Evolutionary conservation across 75 land plant species (phyloP).

Genomic region (Selaginella tamariscina): DNA sequence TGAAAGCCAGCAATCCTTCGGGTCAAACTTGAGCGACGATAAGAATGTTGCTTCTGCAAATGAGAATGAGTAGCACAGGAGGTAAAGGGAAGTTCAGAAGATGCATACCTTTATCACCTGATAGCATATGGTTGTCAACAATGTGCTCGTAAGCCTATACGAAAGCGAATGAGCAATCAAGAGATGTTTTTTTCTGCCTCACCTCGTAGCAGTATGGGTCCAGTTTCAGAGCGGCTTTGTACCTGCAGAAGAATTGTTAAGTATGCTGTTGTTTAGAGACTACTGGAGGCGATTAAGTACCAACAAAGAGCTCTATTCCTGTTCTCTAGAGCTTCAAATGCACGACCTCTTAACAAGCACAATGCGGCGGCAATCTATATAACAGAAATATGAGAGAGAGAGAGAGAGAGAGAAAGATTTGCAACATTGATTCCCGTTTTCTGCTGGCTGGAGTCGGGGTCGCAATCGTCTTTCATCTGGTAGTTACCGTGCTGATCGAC

Average conservation of each 20-base stretch:
- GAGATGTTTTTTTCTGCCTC: slow-evolving; percentile 11
- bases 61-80: slow-evolving; percentile 4
- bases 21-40: slow-evolving; percentile 57
- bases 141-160: slow-evolving; percentile 88
- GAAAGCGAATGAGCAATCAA: slow-evolving; percentile 5
- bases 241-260: slow-evolving; percentile 35
- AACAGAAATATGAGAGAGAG: not conserved
- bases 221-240: slow-evolving; percentile 84
- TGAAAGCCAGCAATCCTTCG: slow-evolving; percentile 85
- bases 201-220: slow-evolving; percentile 99
- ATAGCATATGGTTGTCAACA: slow-evolving; percentile 84
- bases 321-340: slow-evolving; percentile 93
- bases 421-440: not conserved
- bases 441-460: slow-evolving; percentile 25
- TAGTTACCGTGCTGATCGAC: slow-evolving; percentile 78
- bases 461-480: slow-evolving; percentile 39
- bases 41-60: slow-evolving; percentile 54
- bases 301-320: slow-evolving; percentile 69
- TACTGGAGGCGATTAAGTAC: slow-evolving; percentile 27
- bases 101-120: slow-evolving; percentile 93
- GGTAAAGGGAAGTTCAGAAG: too few relatives aligned
- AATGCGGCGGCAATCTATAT: slow-evolving; percentile 80
- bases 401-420: not conserved
- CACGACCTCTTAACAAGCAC: slow-evolving; percentile 85
- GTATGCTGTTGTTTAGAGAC: not conserved